Base-by-base conservation (phyloP, 2,329 filamentous ascomycete genomes). In the Fragosphaeria purpurea region DNA sequence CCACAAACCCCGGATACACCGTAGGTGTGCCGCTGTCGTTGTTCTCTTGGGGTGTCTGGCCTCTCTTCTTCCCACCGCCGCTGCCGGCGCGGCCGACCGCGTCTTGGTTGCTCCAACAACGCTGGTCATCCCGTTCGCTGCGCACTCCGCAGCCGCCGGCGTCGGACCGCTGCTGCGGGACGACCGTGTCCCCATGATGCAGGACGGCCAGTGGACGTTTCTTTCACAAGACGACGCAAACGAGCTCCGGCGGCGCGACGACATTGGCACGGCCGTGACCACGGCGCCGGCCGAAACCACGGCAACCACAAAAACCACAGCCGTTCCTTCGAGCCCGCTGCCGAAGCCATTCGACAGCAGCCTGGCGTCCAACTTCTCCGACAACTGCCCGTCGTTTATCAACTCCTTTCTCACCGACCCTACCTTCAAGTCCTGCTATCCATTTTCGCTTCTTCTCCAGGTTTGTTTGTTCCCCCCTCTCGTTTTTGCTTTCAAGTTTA, bases 381-480 rank as follows among this genome's bases (percentile, higher is more conserved):
- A 64, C 48, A 59, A 66, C 9, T 90, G 86, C 61, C 78, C 81
- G 4, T 63, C 63, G 5, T 90, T 91, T 67, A 83, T 95, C 64
- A 72, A 77, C 47, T 65, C 65, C 3, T 80, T 95, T 59, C 74
- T 93, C 47, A 69, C 67, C 44, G 78, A 87, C 61, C 62, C 74
- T 6, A 81, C 78, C 4, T 88, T 93, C 59, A 76, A 79, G 58
- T 65, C 75, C 47, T 97, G 91, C 69, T 80, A 90, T 57, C 88
- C 91, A 0, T 73, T 96, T 51, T 95, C 90, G 1, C 74, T 95
- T 59, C 77, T 97, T 56, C 72, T 97, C 8, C 80, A 86, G 72
- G 86, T 87, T 69, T 62, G 77, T 62, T 8, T 35, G 9, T 31
- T 9, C 34, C 34, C 13, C 13, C 32, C 32, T n/a, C 35, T 5